These are phyloP conservation scores for Gymnopilus junonius DNA, from an alignment of 768 basidiomycete genomes.

Conservation along the genomic window DNA sequence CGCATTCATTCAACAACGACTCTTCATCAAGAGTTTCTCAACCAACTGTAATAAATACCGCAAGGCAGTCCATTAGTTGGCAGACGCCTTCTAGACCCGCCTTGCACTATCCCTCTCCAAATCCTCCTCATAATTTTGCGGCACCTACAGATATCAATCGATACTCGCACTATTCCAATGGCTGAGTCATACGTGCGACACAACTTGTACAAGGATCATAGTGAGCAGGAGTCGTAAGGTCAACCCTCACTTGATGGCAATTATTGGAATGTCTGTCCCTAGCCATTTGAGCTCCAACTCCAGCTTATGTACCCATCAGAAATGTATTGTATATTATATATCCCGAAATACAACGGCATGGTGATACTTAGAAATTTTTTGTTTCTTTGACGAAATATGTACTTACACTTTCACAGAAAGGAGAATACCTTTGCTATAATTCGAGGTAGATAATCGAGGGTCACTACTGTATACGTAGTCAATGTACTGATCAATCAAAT, in stretches of 20 bases:
- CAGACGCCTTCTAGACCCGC: constrained; percentile 9
- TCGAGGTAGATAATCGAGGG: no score
- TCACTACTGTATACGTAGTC: no score
- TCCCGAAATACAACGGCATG: neutral
- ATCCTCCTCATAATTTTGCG: constrained; percentile 1
- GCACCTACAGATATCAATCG: neutral
- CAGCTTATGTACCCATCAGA: neutral
- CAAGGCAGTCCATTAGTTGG: constrained; percentile 6
- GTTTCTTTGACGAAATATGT: no score
- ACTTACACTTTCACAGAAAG: no score
- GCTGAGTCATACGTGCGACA: neutral
- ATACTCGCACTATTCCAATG: constrained; percentile 13
- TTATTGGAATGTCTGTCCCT: neutral
- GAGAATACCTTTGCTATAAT: no score
- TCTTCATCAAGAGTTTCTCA: neutral
- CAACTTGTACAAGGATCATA: neutral
- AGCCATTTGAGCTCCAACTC: neutral
- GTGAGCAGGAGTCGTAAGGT: neutral
- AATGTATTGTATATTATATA: neutral
- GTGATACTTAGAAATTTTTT: neutral
- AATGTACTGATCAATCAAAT: no score
- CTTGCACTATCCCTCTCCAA: constrained; percentile 1
- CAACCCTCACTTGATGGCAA: neutral
- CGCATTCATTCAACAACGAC: neutral
- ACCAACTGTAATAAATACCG: neutral